Conservation (phyloP, 257 asterid genomes). For the Ilex asprella region DNA sequence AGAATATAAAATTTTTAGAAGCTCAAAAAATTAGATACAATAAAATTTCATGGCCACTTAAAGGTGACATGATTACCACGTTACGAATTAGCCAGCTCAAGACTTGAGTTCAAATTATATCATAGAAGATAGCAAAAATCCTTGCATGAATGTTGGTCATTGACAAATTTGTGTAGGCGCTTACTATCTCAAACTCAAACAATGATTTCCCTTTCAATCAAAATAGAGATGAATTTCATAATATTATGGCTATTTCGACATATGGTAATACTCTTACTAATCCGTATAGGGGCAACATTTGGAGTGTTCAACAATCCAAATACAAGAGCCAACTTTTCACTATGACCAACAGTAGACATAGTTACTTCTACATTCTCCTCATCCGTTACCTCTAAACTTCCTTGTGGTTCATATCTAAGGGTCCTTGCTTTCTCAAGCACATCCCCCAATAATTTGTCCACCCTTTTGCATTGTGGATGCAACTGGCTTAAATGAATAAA, state of each 20-base stretch:
- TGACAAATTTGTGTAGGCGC: slow-evolving; percentile 62
- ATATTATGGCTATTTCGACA: slow-evolving; percentile 64
- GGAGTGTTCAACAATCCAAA: slow-evolving; percentile 57
- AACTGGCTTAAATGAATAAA: slow-evolving; percentile 47
- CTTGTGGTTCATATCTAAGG: slow-evolving; percentile 39
- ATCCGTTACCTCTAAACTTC: slow-evolving; percentile 19
- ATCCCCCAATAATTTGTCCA: slow-evolving; percentile 31
- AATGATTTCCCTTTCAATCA: slow-evolving; percentile 51
- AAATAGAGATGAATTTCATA: slow-evolving; percentile 17
- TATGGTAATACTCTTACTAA: slow-evolving; percentile 67
- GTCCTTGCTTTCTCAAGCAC: slow-evolving; percentile 37
- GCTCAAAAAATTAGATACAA: too few species aligned
- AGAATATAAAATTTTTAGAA: too few species aligned
- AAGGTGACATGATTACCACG: too few species aligned
- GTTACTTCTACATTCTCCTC: slow-evolving; percentile 29
- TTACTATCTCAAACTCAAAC: slow-evolving; percentile 75
- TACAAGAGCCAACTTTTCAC: slow-evolving; percentile 25
- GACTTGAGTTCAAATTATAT: not conserved
- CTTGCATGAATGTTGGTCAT: too few species aligned
- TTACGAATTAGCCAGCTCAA: too few species aligned
- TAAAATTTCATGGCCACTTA: too few species aligned
- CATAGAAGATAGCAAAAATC: too few species aligned
- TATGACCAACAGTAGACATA: slow-evolving; percentile 37
- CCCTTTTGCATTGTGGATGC: slow-evolving; percentile 25
- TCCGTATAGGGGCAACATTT: slow-evolving; percentile 26